Evolutionary conservation across 768 basidiomycete species (phyloP).

Genomic region (Fistulinella prunicolor): DNA sequence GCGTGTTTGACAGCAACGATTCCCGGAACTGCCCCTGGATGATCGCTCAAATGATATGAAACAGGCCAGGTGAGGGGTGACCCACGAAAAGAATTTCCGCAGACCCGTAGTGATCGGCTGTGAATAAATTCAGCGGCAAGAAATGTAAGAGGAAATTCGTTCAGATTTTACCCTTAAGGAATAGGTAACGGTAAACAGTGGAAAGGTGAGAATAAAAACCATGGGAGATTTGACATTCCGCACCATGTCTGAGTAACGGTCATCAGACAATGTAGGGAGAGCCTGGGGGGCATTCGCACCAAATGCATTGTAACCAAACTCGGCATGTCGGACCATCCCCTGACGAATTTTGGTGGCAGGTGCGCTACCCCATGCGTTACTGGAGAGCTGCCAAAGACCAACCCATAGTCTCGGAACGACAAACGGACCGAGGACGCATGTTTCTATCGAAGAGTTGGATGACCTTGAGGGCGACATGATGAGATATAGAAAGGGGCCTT

Average conservation of each 20-base stretch:
- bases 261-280: conserved; percentile 13
- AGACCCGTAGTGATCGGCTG: conserved; percentile 86
- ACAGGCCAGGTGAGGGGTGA: conserved; percentile 5
- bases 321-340: conserved; percentile 63
- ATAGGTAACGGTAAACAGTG: conserved; percentile 2
- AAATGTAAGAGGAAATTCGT: background rate
- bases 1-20: conserved; percentile 38
- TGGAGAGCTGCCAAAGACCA: conserved; percentile 84
- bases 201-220: conserved; percentile 8
- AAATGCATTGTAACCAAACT: conserved; percentile 50
- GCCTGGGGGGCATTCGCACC: conserved; percentile 29
- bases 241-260: conserved; percentile 51
- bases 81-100: conserved; percentile 79
- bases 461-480: conserved; percentile 22
- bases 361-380: conserved; percentile 82
- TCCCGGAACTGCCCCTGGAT: conserved; percentile 67
- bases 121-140: conserved; percentile 12
- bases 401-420: conserved; percentile 65
- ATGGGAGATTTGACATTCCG: conserved; percentile 21
- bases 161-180: conserved; percentile 25
- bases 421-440: conserved; percentile 55
- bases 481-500: conserved; percentile 6
- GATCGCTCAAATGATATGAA: background rate
- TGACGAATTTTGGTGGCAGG: conserved; percentile 60
- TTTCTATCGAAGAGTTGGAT: conserved; percentile 35